Evolutionary conservation across 768 basidiomycete genomes (phyloP).

Genomic region (Boletus bicolor): DNA sequence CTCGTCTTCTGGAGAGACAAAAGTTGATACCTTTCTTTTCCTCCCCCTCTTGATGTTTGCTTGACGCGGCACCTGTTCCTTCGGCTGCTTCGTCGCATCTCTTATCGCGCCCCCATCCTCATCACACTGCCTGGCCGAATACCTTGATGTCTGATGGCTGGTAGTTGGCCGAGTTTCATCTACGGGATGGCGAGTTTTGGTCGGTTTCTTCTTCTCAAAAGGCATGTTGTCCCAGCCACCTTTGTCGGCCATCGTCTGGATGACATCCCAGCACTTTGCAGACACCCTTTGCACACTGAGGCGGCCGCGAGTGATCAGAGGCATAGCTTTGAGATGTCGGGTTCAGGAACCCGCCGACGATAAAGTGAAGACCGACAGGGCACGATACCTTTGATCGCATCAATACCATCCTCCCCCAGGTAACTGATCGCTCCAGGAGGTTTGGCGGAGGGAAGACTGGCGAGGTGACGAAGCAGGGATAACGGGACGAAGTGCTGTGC

Average conservation of each 20-base stretch:
- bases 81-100: background rate
- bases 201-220: conserved; percentile 36
- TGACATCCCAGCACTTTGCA: conserved; percentile 59
- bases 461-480: conserved; percentile 65
- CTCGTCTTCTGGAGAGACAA: conserved; percentile 1
- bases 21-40: conserved; percentile 24
- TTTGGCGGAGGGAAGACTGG: conserved; percentile 34
- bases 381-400: conserved; percentile 59
- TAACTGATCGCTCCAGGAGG: conserved; percentile 61
- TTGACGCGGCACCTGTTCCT: background rate
- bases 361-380: conserved; percentile 1
- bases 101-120: background rate
- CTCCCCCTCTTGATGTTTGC: conserved; percentile 4
- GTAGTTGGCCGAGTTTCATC: background rate
- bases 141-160: background rate
- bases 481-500: conserved; percentile 75
- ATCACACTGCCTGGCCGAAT: background rate
- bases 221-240: conserved; percentile 75
- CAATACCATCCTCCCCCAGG: conserved; percentile 57
- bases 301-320: conserved; percentile 73
- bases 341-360: conserved; percentile 3
- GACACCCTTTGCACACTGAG: conserved; percentile 85
- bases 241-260: conserved; percentile 56
- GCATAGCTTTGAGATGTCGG: conserved; percentile 54
- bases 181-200: background rate